Percentiles rank a stretch among this genome's conserved stretches.
These are phyloP conservation scores for Aaosphaeria arxii DNA, from an alignment of 2,329 filamentous ascomycete species.

Conservation along the genomic window DNA sequence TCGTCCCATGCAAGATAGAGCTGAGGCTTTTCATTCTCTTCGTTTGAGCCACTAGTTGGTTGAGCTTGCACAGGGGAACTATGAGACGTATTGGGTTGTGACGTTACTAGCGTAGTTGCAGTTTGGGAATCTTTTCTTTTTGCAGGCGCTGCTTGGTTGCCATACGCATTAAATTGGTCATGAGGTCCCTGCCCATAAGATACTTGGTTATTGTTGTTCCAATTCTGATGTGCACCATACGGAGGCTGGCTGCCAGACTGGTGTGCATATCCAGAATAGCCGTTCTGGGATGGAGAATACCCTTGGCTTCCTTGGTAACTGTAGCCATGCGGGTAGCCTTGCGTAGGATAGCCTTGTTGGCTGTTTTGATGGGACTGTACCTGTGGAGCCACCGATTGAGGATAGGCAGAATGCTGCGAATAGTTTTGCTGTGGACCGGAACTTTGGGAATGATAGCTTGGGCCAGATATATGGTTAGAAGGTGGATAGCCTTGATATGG, in stretches of 20 bases:
- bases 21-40: slow-evolving; percentile 21
- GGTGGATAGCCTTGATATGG: slow-evolving; percentile 17
- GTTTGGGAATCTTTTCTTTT: slow-evolving; percentile 20
- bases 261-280: slow-evolving; percentile 18
- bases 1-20: slow-evolving; percentile 37
- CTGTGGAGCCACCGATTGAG: slow-evolving; percentile 12
- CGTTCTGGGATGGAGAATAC: slow-evolving; percentile 15
- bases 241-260: slow-evolving; percentile 6
- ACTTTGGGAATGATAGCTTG: slow-evolving; percentile 5
- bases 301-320: slow-evolving; percentile 17
- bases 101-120: slow-evolving; percentile 24
- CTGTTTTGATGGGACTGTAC: slow-evolving; percentile 23
- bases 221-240: slow-evolving; percentile 4
- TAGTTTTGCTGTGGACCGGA: slow-evolving; percentile 19
- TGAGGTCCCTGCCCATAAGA: slow-evolving; percentile 10
- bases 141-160: background rate
- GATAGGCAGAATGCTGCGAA: slow-evolving; percentile 10
- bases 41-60: slow-evolving; percentile 4
- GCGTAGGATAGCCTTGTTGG: slow-evolving; percentile 16
- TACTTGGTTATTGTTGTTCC: slow-evolving; percentile 8
- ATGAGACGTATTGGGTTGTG: slow-evolving; percentile 9
- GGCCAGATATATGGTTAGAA: too few relatives aligned
- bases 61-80: slow-evolving; percentile 7
- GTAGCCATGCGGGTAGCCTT: slow-evolving; percentile 18
- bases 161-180: slow-evolving; percentile 2